Evolutionary conservation across 257 asterid species (phyloP), one percentile per base, ranked within the genome.

Genomic region (Linaria vulgaris): DNA sequence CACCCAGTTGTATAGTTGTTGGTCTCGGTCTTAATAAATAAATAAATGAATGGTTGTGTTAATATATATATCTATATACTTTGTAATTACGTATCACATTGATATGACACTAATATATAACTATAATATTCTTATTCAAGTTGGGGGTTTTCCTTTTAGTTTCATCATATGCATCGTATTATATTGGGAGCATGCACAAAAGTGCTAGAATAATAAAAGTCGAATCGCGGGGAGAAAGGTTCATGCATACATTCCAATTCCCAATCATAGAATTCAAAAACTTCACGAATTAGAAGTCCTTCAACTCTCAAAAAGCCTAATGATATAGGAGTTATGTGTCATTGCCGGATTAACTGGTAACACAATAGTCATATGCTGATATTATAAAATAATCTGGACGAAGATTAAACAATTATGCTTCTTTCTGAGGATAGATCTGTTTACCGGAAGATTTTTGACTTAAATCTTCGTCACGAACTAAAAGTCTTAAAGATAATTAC

Each of bases 371-470:
- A 67, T 67, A 25, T 56, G 46, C 12, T 68, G 70, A 44, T 63
- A 41, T 6, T n/a, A 8, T 73, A 56, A 55, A 67, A 48, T 55
- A 55, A 1, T 37, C 1, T 27, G 31, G 56, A 12, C 20, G 3
- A 30, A 16, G 27, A 48, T 64, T 63, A 43, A 37, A 56, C 14
- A 63, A 63, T 41, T 22, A 22, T 17, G 57, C 20, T 24, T 55
- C 23, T 50, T 61, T 21, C 27, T 56, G 55, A 56, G 2, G 76
- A 71, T 69, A 48, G 75, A 30, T 59, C 56, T 68, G 74, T 80
- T 82, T 78, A 80, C 65, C 79, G 72, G 76, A 80, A 68, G 64
- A 76, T 68, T 37, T 71, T 81, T 80, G 86, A 83, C 83, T 62
- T 70, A 34, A 66, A 69, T 5, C 56, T 73, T 66, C 59, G 60